Conservation (phyloP, 106 monocot genomes). For the Ottelia alismoides region DNA sequence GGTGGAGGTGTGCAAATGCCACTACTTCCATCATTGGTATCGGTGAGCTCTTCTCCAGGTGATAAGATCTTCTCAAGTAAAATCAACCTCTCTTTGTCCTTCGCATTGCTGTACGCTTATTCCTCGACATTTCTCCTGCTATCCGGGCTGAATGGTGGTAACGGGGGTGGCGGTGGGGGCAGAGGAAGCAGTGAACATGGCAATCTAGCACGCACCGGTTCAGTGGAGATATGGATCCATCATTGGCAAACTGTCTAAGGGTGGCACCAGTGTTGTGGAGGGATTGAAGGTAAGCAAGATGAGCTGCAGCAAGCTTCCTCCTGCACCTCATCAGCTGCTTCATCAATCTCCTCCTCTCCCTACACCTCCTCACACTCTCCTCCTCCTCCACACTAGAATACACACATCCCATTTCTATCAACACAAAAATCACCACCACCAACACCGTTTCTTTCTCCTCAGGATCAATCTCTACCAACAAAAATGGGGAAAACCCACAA, state of each 20-base stretch:
- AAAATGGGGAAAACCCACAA: too few species aligned
- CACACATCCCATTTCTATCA: slow-evolving; percentile 50
- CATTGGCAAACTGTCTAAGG: slow-evolving; percentile 60
- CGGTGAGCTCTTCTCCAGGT: slow-evolving; percentile 1
- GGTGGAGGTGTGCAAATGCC: slow-evolving; percentile 4
- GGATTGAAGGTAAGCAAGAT: slow-evolving; percentile 56
- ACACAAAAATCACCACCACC: too few species aligned
- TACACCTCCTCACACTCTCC: slow-evolving; percentile 58
- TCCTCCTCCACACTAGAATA: slow-evolving; percentile 56
- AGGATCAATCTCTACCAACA: too few species aligned
- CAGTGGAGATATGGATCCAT: slow-evolving; percentile 24
- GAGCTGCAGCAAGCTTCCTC: slow-evolving; percentile 35
- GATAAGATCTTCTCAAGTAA: neutral
- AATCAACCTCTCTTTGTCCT: too few species aligned
- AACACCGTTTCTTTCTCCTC: too few species aligned
- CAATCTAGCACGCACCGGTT: neutral
- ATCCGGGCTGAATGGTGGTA: slow-evolving; percentile 20
- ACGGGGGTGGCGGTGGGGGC: slow-evolving; percentile 25
- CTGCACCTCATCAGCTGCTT: slow-evolving; percentile 57
- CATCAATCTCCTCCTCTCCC: slow-evolving; percentile 51
- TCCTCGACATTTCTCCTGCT: slow-evolving; percentile 8
- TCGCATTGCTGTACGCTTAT: neutral
- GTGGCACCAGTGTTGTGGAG: slow-evolving; percentile 72
- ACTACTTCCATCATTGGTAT: slow-evolving; percentile 9
- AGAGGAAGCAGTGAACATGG: slow-evolving; percentile 32